Percentiles rank a stretch among this genome's conserved stretches.
Evolutionary conservation across 1,284 basidiomycete species (phyloP).

Genomic region (Leccinum glutinopallens): DNA sequence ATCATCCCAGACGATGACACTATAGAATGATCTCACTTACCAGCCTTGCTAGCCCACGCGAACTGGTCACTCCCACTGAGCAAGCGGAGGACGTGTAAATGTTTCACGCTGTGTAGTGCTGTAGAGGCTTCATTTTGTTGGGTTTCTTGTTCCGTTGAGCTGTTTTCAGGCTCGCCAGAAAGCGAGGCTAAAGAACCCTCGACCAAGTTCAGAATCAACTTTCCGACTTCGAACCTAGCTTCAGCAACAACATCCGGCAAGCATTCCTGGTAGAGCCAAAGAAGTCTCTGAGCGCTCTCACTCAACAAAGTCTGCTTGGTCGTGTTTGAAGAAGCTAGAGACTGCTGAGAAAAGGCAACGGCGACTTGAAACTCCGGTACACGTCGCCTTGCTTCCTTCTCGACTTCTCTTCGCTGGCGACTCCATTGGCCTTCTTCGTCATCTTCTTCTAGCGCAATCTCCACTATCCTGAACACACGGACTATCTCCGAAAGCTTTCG

Average conservation of each 20-base stretch:
- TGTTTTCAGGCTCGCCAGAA: constrained; percentile 16
- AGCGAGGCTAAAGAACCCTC: constrained; percentile 31
- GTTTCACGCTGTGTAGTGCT: constrained; percentile 59
- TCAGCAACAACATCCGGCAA: constrained; percentile 78
- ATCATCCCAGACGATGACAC: constrained; percentile 6
- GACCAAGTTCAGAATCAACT: constrained; percentile 61
- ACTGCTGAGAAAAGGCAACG: constrained; percentile 72
- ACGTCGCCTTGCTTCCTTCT: constrained; percentile 72
- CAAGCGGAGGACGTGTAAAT: constrained; percentile 80
- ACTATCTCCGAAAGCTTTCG: constrained; percentile 67
- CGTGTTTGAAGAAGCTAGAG: constrained; percentile 17
- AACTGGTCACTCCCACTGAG: constrained; percentile 77
- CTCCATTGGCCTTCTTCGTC: constrained; percentile 72
- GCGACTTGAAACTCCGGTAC: constrained; percentile 86
- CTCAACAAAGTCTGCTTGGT: constrained; percentile 59
- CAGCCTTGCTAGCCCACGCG: constrained; percentile 72
- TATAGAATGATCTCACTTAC: constrained; percentile 41
- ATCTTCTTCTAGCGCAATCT: constrained; percentile 61
- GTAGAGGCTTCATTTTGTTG: constrained; percentile 22
- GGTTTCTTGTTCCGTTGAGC: constrained; percentile 8
- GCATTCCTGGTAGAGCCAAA: constrained; percentile 83
- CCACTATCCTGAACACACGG: constrained; percentile 52
- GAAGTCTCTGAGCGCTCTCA: constrained; percentile 77
- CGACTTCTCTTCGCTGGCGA: constrained; percentile 61
- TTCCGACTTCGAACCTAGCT: constrained; percentile 84